phyloP scores from a whole-genome alignment of 768 basidiomycete species.

The Trametes meyenii region DNA sequence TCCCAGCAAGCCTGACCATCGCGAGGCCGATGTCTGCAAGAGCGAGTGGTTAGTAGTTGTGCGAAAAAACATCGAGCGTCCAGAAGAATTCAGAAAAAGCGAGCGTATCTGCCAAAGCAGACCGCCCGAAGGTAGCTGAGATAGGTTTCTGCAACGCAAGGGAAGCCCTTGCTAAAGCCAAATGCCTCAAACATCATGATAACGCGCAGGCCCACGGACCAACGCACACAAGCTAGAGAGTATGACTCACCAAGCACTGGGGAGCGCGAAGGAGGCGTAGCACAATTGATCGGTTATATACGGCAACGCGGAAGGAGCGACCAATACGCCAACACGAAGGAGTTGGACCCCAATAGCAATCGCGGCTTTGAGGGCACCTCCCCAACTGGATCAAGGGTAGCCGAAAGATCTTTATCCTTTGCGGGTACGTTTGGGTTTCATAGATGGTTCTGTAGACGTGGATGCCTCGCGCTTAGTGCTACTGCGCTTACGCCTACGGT shows the following conservation, averaged over 20 bases:
- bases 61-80: background rate
- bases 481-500: too few relatives aligned
- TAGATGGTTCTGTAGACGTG: too few relatives aligned
- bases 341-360: too few relatives aligned
- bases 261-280: too few relatives aligned
- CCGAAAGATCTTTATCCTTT: too few relatives aligned
- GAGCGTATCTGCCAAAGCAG: constrained; percentile 45
- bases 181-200: constrained; percentile 90
- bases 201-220: background rate
- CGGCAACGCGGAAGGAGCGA: too few relatives aligned
- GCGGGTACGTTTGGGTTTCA: too few relatives aligned
- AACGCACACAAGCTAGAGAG: background rate
- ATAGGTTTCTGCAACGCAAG: constrained; percentile 79
- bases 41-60: background rate
- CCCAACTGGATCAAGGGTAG: too few relatives aligned
- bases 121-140: constrained; percentile 88
- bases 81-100: constrained; percentile 46
- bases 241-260: background rate
- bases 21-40: background rate
- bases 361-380: too few relatives aligned
- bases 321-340: too few relatives aligned
- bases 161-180: constrained; percentile 74
- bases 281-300: too few relatives aligned
- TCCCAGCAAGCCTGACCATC: background rate
- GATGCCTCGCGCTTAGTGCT: too few relatives aligned